Evolutionary conservation across 169 alveolate species (phyloP).

Genomic region (Plasmodium vivax): DNA sequence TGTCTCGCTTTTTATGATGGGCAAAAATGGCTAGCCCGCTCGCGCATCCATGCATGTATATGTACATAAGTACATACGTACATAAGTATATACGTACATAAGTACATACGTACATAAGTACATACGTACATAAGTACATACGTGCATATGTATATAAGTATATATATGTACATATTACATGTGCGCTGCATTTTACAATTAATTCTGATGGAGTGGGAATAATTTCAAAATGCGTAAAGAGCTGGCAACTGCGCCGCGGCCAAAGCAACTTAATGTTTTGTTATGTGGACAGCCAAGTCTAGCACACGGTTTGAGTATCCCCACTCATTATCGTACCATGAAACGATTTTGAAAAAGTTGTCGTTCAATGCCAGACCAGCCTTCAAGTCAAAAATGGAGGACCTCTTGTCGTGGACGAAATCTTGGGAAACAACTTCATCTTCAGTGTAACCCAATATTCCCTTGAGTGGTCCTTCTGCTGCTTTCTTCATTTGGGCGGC

Average conservation of each 20-base stretch:
- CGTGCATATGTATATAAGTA: background rate
- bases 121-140: background rate
- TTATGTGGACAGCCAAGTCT: constrained; percentile 90
- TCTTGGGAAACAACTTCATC: constrained; percentile 98
- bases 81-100: background rate
- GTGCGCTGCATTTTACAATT: background rate
- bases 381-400: constrained; percentile 96
- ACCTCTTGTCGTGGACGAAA: constrained; percentile 94
- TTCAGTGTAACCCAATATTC: constrained; percentile 96
- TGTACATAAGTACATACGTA: background rate
- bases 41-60: background rate
- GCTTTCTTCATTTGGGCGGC: constrained; percentile 95
- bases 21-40: background rate
- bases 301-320: constrained; percentile 98
- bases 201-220: background rate
- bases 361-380: constrained; percentile 98
- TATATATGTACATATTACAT: background rate
- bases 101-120: background rate
- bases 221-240: background rate
- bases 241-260: background rate
- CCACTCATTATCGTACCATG: constrained; percentile 99
- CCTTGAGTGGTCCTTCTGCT: constrained; percentile 95
- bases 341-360: constrained; percentile 96
- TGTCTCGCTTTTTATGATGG: background rate
- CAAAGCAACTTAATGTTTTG: constrained; percentile 23